Evolutionary conservation across 495 filamentous ascomycete genomes (phyloP), one percentile per base, ranked within the genome.

Genomic region (Aspergillus baeticus): DNA sequence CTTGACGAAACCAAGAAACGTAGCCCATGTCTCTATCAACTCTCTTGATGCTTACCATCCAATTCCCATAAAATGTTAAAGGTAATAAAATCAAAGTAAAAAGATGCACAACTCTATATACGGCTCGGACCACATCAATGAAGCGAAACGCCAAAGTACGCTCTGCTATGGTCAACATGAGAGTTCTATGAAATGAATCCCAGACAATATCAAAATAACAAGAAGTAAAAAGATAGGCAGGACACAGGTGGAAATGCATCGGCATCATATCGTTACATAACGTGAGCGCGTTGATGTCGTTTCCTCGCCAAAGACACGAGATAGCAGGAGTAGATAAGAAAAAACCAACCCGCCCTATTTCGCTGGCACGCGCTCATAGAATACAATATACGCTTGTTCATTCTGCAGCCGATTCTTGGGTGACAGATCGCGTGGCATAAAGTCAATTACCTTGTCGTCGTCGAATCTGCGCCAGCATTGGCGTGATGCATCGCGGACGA

Each of bases 311-410:
- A 49, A 36, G 33, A 49, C 26, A 49, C n/a, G 4, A 44, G 18
- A 14, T 21, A 26, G 17, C n/a, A 20, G 6, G n/a, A 5, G 15
- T 41, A 41, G 38, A 20, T 41, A 18, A 41, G 33, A 1, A 17
- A 47, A 5, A 33, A 14, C 3, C 17, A 48, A 48, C n/a, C n/a
- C n/a, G n/a, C n/a, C n/a, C 36, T 64, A 81, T 68, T 80, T 80
- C 55, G 78, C 77, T 56, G 75, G 75, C 47, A 77, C 76, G 57
- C 80, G 72, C 66, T 78, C 77, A 63, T 83, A 87, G 69, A 88
- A 88, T 55, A 88, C 79, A 66, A 88, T 81, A 67, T 88, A 88
- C 45, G 85, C 85, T 63, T 86, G 77, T 60, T 83, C 81, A 55
- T 83, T 86, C 68, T 84, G 80, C 55, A 86, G 49, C 45, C 73